Evolutionary conservation across 1,284 basidiomycete species (phyloP), one percentile per base, ranked within the genome.

Genomic region (Caloboletus inedulis): DNA sequence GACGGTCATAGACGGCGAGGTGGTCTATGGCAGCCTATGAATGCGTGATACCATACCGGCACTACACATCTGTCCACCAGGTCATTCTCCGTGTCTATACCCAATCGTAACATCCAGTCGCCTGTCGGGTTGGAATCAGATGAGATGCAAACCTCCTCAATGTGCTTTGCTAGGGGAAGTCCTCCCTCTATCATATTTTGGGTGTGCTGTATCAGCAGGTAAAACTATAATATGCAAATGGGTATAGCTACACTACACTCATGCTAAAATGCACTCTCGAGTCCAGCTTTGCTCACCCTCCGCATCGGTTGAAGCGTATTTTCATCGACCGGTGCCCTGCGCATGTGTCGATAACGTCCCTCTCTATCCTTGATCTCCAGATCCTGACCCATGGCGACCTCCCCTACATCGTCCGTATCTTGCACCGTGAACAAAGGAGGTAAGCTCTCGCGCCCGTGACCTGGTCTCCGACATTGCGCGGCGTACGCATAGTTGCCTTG

Each of bases 241-340:
- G 53, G 51, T 56, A 55, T 58, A 51, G 25, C 47, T 61, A 64
- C 47, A 43, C 37, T 33, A 42, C 21, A 23, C 34, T 29, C 25
- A 33, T 39, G 33, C 37, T 49, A 55, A 47, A 57, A 19, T 47
- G 53, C 63, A 52, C 81, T 91, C 75, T 95, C 92, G 58, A 95
- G 71, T 31, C 92, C 92, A 4, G 92, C 92, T 71, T 95, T 95
- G 67, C 88, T 91, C 51, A 93, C 91, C 53, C 92, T 76, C 54
- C 92, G 73, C 74, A 89, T 79, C 19, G 92, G 92, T 68, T 94
- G 91, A 56, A 94, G 71, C 23, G 92, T 94, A 40, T 75, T 85
- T 70, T 90, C 87, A 65, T 94, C 81, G 21, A 94, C 91, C 1
- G 92, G 91, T 25, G 90, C 90, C 42, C 85, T 78, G 59, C 91